These are phyloP conservation scores for Coffea canephora DNA, from an alignment of 257 asterid genomes.

Conservation along the genomic window DNA sequence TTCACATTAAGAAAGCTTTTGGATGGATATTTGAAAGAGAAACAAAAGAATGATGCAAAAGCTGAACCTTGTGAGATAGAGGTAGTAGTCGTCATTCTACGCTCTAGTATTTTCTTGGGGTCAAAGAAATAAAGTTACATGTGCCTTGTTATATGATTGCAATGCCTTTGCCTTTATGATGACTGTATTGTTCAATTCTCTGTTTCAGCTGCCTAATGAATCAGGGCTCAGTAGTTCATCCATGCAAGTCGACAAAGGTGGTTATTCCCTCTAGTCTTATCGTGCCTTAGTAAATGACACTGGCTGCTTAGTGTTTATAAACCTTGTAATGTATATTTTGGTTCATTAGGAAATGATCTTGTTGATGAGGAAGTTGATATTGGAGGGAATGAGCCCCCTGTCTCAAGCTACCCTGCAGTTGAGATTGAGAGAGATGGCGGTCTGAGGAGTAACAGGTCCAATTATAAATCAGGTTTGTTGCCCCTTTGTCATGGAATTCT, in stretches of 20 bases:
- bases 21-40: slow-evolving; percentile 56
- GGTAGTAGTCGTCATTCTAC: slow-evolving; percentile 38
- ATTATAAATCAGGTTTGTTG: slow-evolving; percentile 22
- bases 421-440: slow-evolving; percentile 55
- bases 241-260: slow-evolving; percentile 78
- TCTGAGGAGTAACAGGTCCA: slow-evolving; percentile 34
- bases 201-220: slow-evolving; percentile 78
- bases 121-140: not conserved
- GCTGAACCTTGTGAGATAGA: slow-evolving; percentile 81
- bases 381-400: slow-evolving; percentile 80
- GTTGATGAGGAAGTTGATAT: slow-evolving; percentile 78
- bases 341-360: slow-evolving; percentile 46
- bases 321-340: slow-evolving; percentile 9
- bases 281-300: slow-evolving; percentile 11
- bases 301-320: not conserved
- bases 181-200: slow-evolving; percentile 7
- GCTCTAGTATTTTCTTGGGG: not conserved
- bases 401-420: slow-evolving; percentile 64
- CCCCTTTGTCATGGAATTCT: not conserved
- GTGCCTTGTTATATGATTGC: not conserved
- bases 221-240: slow-evolving; percentile 91
- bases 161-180: slow-evolving; percentile 11
- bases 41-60: slow-evolving; percentile 39
- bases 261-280: slow-evolving; percentile 23
- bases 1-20: slow-evolving; percentile 59